Percentiles rank a stretch among this genome's conserved stretches.
Conservation (phyloP, 495 filamentous ascomycete genomes). For the Penicillium ucsense region DNA sequence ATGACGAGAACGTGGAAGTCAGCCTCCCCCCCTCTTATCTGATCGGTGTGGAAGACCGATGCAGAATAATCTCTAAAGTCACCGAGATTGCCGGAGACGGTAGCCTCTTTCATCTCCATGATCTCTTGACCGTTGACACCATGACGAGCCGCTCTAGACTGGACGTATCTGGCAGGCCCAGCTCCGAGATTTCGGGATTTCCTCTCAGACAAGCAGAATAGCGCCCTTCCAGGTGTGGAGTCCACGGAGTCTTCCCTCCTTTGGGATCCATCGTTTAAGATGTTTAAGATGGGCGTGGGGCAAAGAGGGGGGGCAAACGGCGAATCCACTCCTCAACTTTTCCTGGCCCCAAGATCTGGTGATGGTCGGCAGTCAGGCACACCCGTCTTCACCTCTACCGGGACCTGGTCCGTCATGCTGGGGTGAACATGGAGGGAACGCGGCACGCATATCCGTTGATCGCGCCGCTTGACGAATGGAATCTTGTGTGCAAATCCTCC, state of each 20-base stretch:
- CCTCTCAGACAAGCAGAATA: neutral
- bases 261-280: slow-evolving; percentile 12
- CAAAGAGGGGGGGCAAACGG: slow-evolving; percentile 3
- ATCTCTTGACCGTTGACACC: neutral
- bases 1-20: no score
- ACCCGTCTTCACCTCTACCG: slow-evolving; percentile 3
- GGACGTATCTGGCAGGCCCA: slow-evolving; percentile 1
- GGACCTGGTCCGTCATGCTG: no score
- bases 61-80: no score
- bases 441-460: neutral
- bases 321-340: neutral
- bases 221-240: slow-evolving; percentile 7
- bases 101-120: neutral
- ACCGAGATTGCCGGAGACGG: no score
- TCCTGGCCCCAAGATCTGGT: neutral
- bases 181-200: slow-evolving; percentile 16
- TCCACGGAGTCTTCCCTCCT: slow-evolving; percentile 5
- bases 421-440: no score
- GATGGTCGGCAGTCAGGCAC: slow-evolving; percentile 10
- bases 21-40: no score
- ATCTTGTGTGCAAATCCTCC: neutral
- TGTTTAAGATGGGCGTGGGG: slow-evolving; percentile 2
- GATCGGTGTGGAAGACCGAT: no score
- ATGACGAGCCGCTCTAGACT: no score
- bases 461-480: neutral